Evolutionary conservation across 148 eudicot genomes (phyloP), one percentile per base, ranked within the genome.

Genomic region (Heliosperma pusillum): DNA sequence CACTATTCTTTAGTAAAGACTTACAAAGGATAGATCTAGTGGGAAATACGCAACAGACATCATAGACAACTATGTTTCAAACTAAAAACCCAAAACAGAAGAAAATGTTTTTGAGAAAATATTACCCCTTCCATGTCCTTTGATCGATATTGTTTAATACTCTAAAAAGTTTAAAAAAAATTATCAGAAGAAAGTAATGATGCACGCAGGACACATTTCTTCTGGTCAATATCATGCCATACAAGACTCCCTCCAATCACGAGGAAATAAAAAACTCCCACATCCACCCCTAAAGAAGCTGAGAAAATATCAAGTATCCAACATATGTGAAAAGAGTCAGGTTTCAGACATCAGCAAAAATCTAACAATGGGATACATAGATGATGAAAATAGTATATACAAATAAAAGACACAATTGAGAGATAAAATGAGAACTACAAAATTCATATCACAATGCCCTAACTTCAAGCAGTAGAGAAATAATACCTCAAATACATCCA

Each of bases 401-500:
- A 33, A 33, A 33, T 33, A 33, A 33, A 33, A 33, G 36, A 3
- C 3, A 33, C 36, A 33, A 33, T 42, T 2, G 53, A 13, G 53
- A 13, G 2, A 47, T 0, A 10, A 10, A 47, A 47, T 3, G 16
- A 47, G 12, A 13, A 33, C 9, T 5, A 22, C 15, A 22, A 22
- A 36, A 33, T 8, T 12, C 10, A 27, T n/a, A 21, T 15, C 44
- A 62, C 29, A 45, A 15, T 16, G 15, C 57, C 42, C 30, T 40
- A 22, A 68, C 33, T 3, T 69, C 45, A 10, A 19, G 25, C 50
- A 71, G 59, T 74, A 58, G 69, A 50, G 42, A 74, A 71, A 21
- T 36, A 69, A 50, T 93, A 93, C 98, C 98, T 93, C 93, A 87
- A 93, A 93, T 56, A 93, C 94, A 87, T 93, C 98, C 88, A 93